Base-by-base conservation (phyloP, 164 flowering plant genomes). In the Amborella trichopoda region DNA sequence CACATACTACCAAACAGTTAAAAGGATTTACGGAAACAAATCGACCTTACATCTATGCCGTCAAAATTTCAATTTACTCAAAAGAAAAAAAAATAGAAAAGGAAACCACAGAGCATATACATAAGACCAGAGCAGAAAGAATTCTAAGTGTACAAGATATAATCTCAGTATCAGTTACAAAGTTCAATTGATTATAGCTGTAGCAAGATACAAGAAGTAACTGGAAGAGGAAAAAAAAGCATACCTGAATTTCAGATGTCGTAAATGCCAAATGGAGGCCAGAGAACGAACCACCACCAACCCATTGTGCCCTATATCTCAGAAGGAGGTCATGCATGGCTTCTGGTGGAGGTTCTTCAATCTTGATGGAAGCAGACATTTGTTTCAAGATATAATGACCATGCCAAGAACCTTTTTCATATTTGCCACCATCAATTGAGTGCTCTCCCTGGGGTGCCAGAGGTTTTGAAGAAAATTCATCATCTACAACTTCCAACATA, bases 251-350 rank as follows among this genome's bases (percentile, higher is more conserved):
- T 56, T 91, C 90, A 55, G 69, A 48, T 27, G 83, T 57, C 21
- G 96, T 76, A 23, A 86, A 49, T 37, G 69, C 73, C 59, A 83
- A 40, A 60, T 91, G 78, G 56, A 81, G 59, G 41, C 88, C 83
- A 28, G 81, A 68, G 45, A 81, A 36, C 57, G 76, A 72, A 54
- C 89, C 94, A 63, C 45, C 47, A 22, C 98, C 98, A 62, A 64
- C 63, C 96, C 94, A 91, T 56, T 56, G 42, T 20, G 49, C 56
- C 53, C 61, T 58, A 42, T 48, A 37, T 23, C 21, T 19, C n/a
- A 47, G n/a, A n/a, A n/a, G n/a, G n/a, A n/a, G n/a, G 54, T 37
- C 52, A 28, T 30, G 36, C n/a, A 40, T 55, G 28, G 43, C 44
- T 44, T 56, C 46, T 39, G 49, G 27, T 33, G 46, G 52, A 34